Conservation (phyloP, 1,284 basidiomycete genomes). For the Tylopilus orsonianus region DNA sequence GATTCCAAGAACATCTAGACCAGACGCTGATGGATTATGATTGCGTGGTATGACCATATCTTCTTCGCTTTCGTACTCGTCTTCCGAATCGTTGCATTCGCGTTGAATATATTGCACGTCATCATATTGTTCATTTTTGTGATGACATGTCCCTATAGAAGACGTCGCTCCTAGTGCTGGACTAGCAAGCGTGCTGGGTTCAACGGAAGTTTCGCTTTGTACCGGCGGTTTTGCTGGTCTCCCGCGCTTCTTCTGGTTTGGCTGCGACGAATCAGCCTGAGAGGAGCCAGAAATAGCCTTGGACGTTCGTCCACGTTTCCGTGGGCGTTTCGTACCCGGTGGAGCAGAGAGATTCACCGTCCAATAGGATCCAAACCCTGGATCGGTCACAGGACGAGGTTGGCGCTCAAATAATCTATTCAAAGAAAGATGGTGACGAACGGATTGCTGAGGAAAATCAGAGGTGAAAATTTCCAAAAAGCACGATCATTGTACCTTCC, state of each 20-base stretch:
- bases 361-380: slow-evolving; percentile 83
- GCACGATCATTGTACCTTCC: slow-evolving; percentile 56
- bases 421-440: slow-evolving; percentile 75
- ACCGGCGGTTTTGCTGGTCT: slow-evolving; percentile 43
- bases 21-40: slow-evolving; percentile 38
- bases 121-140: slow-evolving; percentile 27
- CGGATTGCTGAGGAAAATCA: slow-evolving; percentile 65
- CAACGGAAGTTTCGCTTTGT: slow-evolving; percentile 6
- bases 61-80: slow-evolving; percentile 64
- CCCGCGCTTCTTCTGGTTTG: slow-evolving; percentile 43
- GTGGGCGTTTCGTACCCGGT: slow-evolving; percentile 77
- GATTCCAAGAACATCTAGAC: slow-evolving; percentile 34
- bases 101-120: slow-evolving; percentile 37
- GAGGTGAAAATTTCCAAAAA: background rate
- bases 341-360: slow-evolving; percentile 77
- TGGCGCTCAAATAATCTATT: slow-evolving; percentile 78
- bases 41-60: slow-evolving; percentile 49
- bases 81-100: slow-evolving; percentile 39
- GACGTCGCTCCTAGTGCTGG: slow-evolving; percentile 15
- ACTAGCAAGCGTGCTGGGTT: slow-evolving; percentile 8
- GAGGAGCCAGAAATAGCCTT: slow-evolving; percentile 39
- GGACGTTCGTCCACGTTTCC: slow-evolving; percentile 69
- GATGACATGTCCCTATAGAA: slow-evolving; percentile 17
- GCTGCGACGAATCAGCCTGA: slow-evolving; percentile 16
- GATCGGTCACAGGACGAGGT: slow-evolving; percentile 75